Base-by-base conservation (phyloP, 441 rosid genomes). In the Brassica balearica region DNA sequence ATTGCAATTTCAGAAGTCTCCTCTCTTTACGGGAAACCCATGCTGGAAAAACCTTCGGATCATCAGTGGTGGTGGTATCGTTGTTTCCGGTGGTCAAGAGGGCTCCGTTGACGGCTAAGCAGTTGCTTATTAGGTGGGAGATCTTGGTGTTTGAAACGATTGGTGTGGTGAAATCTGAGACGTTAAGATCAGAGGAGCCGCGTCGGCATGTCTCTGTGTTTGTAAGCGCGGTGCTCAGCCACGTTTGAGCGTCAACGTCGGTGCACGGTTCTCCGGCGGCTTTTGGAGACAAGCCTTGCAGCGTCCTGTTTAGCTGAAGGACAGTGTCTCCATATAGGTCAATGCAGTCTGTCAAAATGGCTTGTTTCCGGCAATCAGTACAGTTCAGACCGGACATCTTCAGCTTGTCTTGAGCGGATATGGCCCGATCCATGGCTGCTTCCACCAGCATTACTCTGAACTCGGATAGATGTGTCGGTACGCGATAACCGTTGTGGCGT, bases 201-300 rank as follows among this genome's bases (percentile, higher is more conserved):
- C 84, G 66, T 25, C 72, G 79, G 76, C 98, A 94, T 3, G 95
- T 92, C 70, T 84, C 83, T 8, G 85, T 88, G 82, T 92, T 94
- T 27, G 97, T 94, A 59, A 94, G 68, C 3, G 95, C 91, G 0
- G 97, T 86, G 84, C 97, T 94, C 7, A 92, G 89, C 97, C 97
- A 94, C 0, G 98, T 92, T 12, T 92, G 97, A 3, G 88, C 94
- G 62, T 94, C 97, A 5, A 91, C 82, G 62, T 85, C 80, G 2
- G 89, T 72, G 78, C 90, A 91, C 0, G 34, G 48, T 62, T 29
- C 70, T 68, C 55, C 73, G 14, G 74, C 8, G 41, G 72, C n/a
- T 27, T 73, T 68, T 25, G 66, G 70, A 36, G 77, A 68, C 19
- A 75, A 27, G 15, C 93, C 90, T 6, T 75, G 76, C 0, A 88